Base-by-base conservation (phyloP, 129 eudicot genomes). In the Flaveria brownii region DNA sequence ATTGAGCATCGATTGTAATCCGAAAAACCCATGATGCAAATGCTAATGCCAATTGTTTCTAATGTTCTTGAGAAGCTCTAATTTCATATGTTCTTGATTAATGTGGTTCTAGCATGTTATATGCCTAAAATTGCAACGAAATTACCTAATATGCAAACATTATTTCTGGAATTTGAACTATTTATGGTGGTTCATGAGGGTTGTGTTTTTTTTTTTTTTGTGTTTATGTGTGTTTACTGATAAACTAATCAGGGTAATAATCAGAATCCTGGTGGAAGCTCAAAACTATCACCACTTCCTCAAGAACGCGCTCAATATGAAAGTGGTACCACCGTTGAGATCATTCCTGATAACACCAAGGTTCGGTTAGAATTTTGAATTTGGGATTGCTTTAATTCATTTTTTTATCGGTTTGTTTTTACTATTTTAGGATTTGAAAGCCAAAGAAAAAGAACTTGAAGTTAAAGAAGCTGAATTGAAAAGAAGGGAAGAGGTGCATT, bases 391-490 rank as follows among this genome's bases (percentile, higher is more conserved):
- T 60, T 18, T 70, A 18, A 22, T 47, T 60, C 65, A 66, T 65
- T 3, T 74, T 13, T 67, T 14, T 20, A n/a, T n/a, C 25, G 36
- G 47, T 56, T 56, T 39, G 9, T 50, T 45, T 69, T 64, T 47
- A 28, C 82, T 63, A 61, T 70, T 77, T 2, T 60, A 93, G 98
- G 97, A 93, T 79, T 71, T 83, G 81, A 88, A 81, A 73, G 87
- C 65, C 76, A 90, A 55, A 77, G 96, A 92, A 85, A 86, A 85
- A 66, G 96, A 92, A 71, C 92, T 92, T 60, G 86, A 88, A 80
- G 96, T 86, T 65, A 92, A 78, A 86, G 98, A 90, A 85, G 92
- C 90, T 75, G 92, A 93, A 68, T 43, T 93, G 68, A 88, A 78
- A 79, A 90, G 70, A 79, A 85, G 81, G 80, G 98, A 93, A 71